These are phyloP conservation scores for Strobilomyces echinocephalus DNA, from an alignment of 768 basidiomycete genomes.

Conservation along the genomic window DNA sequence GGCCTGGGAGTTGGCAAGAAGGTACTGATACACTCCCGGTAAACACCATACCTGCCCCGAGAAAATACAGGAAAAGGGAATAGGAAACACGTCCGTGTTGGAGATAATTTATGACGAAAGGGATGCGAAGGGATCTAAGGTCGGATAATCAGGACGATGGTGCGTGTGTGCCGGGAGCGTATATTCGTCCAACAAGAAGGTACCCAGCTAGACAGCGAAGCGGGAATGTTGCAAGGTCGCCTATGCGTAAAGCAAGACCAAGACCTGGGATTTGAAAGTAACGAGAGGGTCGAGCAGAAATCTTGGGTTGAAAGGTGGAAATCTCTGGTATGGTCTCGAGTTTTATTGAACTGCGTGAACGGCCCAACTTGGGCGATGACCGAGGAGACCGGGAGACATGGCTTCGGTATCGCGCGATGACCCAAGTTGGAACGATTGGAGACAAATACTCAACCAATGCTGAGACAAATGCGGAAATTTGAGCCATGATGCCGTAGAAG, in stretches of 20 bases:
- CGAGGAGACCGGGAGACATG: conserved; percentile 19
- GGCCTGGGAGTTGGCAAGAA: background rate
- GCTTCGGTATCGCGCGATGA: conserved; percentile 9
- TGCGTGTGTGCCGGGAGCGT: conserved; percentile 15
- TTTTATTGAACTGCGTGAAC: conserved; percentile 21
- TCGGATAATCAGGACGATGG: conserved; percentile 12
- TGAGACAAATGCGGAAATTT: conserved; percentile 15
- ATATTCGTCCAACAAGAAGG: conserved; percentile 23
- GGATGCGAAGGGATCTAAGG: background rate
- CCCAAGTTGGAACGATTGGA: conserved; percentile 25
- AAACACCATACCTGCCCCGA: conserved; percentile 4
- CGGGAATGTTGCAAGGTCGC: conserved; percentile 28
- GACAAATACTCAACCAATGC: conserved; percentile 19
- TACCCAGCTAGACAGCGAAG: conserved; percentile 22
- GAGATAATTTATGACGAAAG: background rate
- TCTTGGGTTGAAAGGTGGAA: conserved; percentile 26
- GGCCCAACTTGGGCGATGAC: conserved; percentile 23
- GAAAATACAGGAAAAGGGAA: conserved; percentile 7
- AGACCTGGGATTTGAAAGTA: conserved; percentile 27
- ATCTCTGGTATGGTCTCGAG: conserved; percentile 39
- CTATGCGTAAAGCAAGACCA: conserved; percentile 25
- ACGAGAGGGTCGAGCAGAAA: conserved; percentile 5
- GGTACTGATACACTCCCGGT: conserved; percentile 18
- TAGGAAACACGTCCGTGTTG: conserved; percentile 7
- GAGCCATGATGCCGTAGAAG: conserved; percentile 9